phyloP scores from a whole-genome alignment of 2,329 filamentous ascomycete genomes.

The Stachybotrys chlorohalonatus region DNA sequence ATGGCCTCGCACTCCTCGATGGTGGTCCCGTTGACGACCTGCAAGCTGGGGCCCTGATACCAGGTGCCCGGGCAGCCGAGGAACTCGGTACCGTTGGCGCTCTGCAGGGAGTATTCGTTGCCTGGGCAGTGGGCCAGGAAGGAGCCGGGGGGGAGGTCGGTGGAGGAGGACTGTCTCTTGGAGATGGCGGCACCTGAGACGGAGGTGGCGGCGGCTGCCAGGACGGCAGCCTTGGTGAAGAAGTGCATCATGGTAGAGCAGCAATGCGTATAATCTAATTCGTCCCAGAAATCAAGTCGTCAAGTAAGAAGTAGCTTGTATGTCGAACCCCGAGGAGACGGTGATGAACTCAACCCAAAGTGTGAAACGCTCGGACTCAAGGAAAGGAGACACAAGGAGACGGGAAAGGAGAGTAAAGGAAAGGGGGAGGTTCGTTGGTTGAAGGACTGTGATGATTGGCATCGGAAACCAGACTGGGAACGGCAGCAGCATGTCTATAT shows the following conservation, averaged over 20 bases:
- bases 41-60: background rate
- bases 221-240: background rate
- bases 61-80: background rate
- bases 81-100: background rate
- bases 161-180: background rate
- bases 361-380: background rate
- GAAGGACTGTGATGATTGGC: background rate
- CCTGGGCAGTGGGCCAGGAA: background rate
- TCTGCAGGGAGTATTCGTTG: background rate
- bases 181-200: background rate
- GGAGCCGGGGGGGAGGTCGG: background rate
- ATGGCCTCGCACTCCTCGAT: constrained; percentile 8
- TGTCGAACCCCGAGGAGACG: background rate
- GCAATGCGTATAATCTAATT: background rate
- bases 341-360: background rate
- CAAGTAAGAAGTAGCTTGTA: background rate
- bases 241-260: background rate
- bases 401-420: background rate
- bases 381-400: background rate
- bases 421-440: background rate
- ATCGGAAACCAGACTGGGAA: background rate
- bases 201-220: background rate
- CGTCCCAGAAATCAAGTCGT: background rate
- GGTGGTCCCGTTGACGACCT: background rate
- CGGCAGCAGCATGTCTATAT: background rate